These are phyloP conservation scores for Starmerella roubikii DNA, from an alignment of 805 yeast species.

Conservation along the genomic window DNA sequence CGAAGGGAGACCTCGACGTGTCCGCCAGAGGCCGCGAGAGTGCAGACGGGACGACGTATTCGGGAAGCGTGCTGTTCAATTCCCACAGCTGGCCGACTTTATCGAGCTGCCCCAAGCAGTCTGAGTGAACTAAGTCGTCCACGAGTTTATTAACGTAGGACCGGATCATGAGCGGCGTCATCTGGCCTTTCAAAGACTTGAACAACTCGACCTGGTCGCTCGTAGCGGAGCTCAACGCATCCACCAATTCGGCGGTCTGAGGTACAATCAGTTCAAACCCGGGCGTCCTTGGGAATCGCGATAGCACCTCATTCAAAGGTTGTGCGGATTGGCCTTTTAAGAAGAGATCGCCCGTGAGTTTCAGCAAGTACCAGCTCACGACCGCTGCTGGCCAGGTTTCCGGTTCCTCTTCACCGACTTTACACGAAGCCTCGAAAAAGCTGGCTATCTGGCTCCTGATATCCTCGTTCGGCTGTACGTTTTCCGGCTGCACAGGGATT, in stretches of 20 bases:
- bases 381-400: background rate
- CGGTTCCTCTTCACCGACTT: conserved; percentile 1
- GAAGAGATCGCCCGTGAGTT: conserved; percentile 10
- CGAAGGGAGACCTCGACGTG: conserved; percentile 25
- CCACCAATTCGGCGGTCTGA: background rate
- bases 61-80: conserved; percentile 35
- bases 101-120: conserved; percentile 54
- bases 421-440: conserved; percentile 24
- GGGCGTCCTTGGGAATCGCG: conserved; percentile 8
- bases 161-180: conserved; percentile 7
- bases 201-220: conserved; percentile 12
- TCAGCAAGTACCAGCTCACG: conserved; percentile 19
- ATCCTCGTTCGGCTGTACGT: conserved; percentile 6
- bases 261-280: background rate
- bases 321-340: conserved; percentile 2
- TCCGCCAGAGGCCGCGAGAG: conserved; percentile 42
- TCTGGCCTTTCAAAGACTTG: conserved; percentile 1
- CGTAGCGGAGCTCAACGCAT: background rate
- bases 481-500: conserved; percentile 20
- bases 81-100: conserved; percentile 51
- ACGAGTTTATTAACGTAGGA: conserved; percentile 8
- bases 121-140: conserved; percentile 2
- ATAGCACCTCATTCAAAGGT: conserved; percentile 6
- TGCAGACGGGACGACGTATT: conserved; percentile 57
- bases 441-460: conserved; percentile 24